Evolutionary conservation across 306 rosid species (phyloP), one percentile per base, ranked within the genome.

Genomic region (Datisca glomerata): DNA sequence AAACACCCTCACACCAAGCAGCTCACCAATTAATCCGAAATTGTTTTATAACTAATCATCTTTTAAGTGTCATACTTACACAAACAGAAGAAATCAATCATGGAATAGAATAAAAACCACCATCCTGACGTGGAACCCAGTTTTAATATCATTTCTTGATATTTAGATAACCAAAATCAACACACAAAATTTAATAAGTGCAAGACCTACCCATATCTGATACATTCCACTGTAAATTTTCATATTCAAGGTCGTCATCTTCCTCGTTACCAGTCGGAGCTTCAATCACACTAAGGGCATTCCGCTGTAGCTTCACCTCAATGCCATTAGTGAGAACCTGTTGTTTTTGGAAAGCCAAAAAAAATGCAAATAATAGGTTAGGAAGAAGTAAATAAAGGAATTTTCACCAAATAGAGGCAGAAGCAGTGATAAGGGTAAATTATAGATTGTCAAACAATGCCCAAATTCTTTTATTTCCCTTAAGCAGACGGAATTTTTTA

Each of bases 251-350:
- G 55, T 80, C 93, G 62, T 80, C 91, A 12, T 84, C 98, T 38
- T 89, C 98, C 70, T 89, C 98, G 0, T 84, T 78, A 18, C 98
- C 98, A 0, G 95, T 84, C 1, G 98, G 98, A 49, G 98, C 86
- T 70, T 80, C 98, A 24, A 89, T 66, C 55, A 89, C 98, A 41
- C 98, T 89, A 24, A 89, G 95, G 60, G 98, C 98, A 64, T 89
- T 89, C 56, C 98, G 74, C 71, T 89, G 98, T n/a, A 89, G 71
- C 69, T 89, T 89, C 47, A 89, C 98, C 74, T 89, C 98, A 47
- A 89, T 89, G 56, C 98, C 98, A 36, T 89, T 89, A 7, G 98
- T 89, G 36, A 89, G 98, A 55, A 89, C 95, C 98, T 89, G 68
- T 12, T 32, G 52, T 18, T 41, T 20, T 22, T 12, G 1, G 7